Conservation (phyloP, 2,329 filamentous ascomycete genomes). For the Fusarium beomiforme region DNA sequence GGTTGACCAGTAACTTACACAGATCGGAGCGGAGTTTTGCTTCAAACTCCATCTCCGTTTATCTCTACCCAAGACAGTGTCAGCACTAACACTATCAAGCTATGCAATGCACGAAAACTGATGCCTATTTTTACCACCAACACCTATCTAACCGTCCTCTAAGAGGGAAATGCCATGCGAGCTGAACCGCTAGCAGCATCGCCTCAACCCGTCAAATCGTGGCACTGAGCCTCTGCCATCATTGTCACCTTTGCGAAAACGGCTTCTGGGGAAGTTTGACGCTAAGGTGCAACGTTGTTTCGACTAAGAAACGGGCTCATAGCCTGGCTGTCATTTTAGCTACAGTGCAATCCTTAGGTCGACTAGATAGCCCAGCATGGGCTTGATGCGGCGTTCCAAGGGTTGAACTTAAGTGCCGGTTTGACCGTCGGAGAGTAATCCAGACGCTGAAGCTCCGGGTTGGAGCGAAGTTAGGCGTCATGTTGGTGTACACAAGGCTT, state of each 20-base stretch:
- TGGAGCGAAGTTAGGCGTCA: neutral
- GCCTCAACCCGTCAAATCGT: neutral
- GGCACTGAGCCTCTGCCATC: constrained; percentile 1
- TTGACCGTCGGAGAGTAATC: constrained; percentile 18
- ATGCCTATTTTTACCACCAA: neutral
- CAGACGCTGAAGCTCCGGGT: constrained; percentile 12
- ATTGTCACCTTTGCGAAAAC: neutral
- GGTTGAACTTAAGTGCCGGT: constrained; percentile 23
- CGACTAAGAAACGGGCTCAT: neutral
- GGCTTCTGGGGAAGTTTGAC: neutral
- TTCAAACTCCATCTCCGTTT: constrained; percentile 1
- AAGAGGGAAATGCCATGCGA: neutral
- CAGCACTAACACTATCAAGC: neutral
- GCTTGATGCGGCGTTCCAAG: neutral
- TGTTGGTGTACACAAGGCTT: neutral
- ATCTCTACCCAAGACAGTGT: neutral
- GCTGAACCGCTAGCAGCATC: constrained; percentile 3
- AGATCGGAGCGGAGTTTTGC: constrained; percentile 13
- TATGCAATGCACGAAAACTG: neutral
- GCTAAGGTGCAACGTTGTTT: constrained; percentile 15
- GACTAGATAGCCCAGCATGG: neutral
- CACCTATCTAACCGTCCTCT: neutral
- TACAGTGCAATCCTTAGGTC: neutral
- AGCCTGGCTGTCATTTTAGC: neutral
- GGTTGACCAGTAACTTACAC: neutral